Conservation (phyloP, 495 filamentous ascomycete genomes). For the Lasiosphaeria ovina region DNA sequence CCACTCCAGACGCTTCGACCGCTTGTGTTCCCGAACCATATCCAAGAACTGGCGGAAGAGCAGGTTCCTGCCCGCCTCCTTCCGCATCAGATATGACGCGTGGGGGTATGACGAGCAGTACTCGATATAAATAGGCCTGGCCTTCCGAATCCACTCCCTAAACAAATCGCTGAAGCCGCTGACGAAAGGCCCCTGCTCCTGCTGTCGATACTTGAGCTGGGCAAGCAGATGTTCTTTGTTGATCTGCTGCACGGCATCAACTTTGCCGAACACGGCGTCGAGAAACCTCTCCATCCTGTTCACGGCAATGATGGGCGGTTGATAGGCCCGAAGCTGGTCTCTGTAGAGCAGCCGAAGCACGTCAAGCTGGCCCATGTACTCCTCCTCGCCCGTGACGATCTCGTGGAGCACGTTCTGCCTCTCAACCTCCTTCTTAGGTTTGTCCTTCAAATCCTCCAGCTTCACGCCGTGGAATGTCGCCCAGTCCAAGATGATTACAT, state of each 20-base stretch:
- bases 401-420: slow-evolving; percentile 95
- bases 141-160: slow-evolving; percentile 97
- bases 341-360: slow-evolving; percentile 82
- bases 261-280: slow-evolving; percentile 81
- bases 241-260: slow-evolving; percentile 83
- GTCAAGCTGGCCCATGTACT: slow-evolving; percentile 82
- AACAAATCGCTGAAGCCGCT: slow-evolving; percentile 96
- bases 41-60: slow-evolving; percentile 86
- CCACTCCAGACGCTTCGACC: slow-evolving; percentile 86
- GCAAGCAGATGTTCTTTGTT: slow-evolving; percentile 94
- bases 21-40: slow-evolving; percentile 69
- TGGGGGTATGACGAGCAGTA: slow-evolving; percentile 87
- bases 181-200: slow-evolving; percentile 94
- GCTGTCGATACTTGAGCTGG: slow-evolving; percentile 94
- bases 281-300: slow-evolving; percentile 76
- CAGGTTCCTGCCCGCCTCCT: slow-evolving; percentile 80
- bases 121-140: slow-evolving; percentile 81
- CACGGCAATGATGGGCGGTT: slow-evolving; percentile 77
- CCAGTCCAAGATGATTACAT: slow-evolving; percentile 78
- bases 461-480: slow-evolving; percentile 84
- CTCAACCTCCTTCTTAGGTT: slow-evolving; percentile 82
- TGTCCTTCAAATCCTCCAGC: slow-evolving; percentile 66
- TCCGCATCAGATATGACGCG: slow-evolving; percentile 77
- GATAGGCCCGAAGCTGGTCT: slow-evolving; percentile 69
- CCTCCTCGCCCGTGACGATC: slow-evolving; percentile 90